Percentiles rank a stretch among this genome's conserved stretches.
These are phyloP conservation scores for Tulasnella sp. DNA, from an alignment of 768 basidiomycete genomes.

Conservation along the genomic window DNA sequence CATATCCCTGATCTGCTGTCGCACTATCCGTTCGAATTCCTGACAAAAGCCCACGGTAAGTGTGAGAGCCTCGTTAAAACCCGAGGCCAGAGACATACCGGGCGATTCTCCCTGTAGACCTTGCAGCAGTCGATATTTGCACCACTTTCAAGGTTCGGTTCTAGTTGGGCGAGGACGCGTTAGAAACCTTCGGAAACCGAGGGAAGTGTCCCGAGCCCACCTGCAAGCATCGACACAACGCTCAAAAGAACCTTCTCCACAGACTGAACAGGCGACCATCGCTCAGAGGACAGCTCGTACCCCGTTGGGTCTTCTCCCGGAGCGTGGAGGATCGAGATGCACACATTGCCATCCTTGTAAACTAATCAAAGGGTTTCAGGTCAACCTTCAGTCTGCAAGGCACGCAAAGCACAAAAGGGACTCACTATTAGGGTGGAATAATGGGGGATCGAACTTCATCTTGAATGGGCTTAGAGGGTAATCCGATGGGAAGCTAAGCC, in stretches of 20 bases:
- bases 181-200: not conserved
- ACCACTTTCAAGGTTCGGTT: conserved; percentile 95
- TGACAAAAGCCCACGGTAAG: conserved; percentile 23
- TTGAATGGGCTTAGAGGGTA: conserved; percentile 98
- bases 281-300: conserved; percentile 91
- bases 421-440: conserved; percentile 96
- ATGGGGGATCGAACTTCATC: conserved; percentile 96
- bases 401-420: conserved; percentile 19
- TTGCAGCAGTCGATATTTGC: conserved; percentile 98
- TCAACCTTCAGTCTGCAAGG: not conserved
- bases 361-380: conserved; percentile 42
- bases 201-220: conserved; percentile 36
- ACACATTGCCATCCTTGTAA: conserved; percentile 92
- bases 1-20: conserved; percentile 76
- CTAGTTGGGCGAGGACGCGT: conserved; percentile 33
- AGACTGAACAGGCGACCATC: conserved; percentile 98
- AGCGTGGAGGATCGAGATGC: conserved; percentile 95
- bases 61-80: not conserved
- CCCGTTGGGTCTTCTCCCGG: conserved; percentile 83
- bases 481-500: conserved; percentile 83
- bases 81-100: conserved; percentile 30
- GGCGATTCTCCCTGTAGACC: conserved; percentile 80
- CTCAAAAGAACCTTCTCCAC: conserved; percentile 95
- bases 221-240: conserved; percentile 95
- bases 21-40: conserved; percentile 86